phyloP scores from a whole-genome alignment of 345 rosid species.

The Camelina sativa region DNA sequence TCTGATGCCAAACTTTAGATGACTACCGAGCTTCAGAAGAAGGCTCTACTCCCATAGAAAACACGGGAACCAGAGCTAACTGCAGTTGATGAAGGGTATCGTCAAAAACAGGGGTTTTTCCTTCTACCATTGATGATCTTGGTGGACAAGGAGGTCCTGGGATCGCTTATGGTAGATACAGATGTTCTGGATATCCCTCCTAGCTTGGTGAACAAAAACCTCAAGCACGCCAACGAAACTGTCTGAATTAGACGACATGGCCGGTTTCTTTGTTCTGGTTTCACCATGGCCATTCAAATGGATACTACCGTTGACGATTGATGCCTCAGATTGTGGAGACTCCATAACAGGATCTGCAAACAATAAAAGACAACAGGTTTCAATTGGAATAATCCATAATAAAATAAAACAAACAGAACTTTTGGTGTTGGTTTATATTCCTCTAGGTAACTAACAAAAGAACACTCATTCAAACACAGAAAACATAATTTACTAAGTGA shows the following conservation, averaged over 20 bases:
- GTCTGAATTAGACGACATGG: slow-evolving; percentile 40
- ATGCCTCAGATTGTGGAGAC: slow-evolving; percentile 91
- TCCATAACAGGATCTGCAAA: slow-evolving; percentile 61
- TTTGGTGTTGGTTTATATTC: not conserved
- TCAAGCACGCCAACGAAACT: slow-evolving; percentile 66
- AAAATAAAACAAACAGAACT: not conserved
- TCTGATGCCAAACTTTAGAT: slow-evolving; percentile 42
- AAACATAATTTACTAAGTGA: not conserved
- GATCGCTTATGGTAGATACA: slow-evolving; percentile 96
- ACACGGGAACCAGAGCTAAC: slow-evolving; percentile 74
- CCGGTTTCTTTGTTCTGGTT: slow-evolving; percentile 47
- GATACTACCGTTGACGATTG: slow-evolving; percentile 61
- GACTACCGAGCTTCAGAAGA: slow-evolving; percentile 57
- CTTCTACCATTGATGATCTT: slow-evolving; percentile 98
- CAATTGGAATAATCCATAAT: not conserved
- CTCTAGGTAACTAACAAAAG: slow-evolving; percentile 4
- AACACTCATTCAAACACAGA: slow-evolving; percentile 18
- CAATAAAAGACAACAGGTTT: slow-evolving; percentile 9
- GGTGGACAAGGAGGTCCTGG: slow-evolving; percentile 69
- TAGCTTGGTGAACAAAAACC: slow-evolving; percentile 85
- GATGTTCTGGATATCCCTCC: slow-evolving; percentile 89
- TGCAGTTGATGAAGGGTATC: slow-evolving; percentile 40
- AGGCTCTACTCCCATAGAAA: slow-evolving; percentile 96
- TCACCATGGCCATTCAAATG: slow-evolving; percentile 49
- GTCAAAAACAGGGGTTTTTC: slow-evolving; percentile 92